Evolutionary conservation across 2,329 filamentous ascomycete genomes (phyloP).

Genomic region (Scedosporium minutisporum): DNA sequence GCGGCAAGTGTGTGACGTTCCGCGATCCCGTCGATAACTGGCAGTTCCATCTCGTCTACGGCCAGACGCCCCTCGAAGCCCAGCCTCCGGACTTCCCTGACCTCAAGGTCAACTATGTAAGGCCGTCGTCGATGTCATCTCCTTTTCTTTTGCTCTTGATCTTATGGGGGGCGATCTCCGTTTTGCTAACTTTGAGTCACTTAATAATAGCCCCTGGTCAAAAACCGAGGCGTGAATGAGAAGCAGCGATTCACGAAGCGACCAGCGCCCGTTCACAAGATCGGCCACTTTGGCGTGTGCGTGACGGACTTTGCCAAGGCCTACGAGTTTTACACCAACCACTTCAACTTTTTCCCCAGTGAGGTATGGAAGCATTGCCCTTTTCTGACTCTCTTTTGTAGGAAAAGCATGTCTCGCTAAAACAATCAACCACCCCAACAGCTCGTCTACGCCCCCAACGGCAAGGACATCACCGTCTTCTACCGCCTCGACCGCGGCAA

Average conservation of each 20-base stretch:
- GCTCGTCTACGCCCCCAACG: slow-evolving; percentile 12
- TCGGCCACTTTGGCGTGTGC: slow-evolving; percentile 46
- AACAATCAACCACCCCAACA: background rate
- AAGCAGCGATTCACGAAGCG: slow-evolving; percentile 40
- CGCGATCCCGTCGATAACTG: slow-evolving; percentile 45
- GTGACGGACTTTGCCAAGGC: slow-evolving; percentile 39
- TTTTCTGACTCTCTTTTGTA: background rate
- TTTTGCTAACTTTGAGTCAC: background rate
- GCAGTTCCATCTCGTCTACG: slow-evolving; percentile 47
- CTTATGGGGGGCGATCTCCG: background rate
- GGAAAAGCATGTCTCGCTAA: too few species aligned
- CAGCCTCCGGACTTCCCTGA: slow-evolving; percentile 25
- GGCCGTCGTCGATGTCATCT: background rate
- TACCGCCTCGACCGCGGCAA: slow-evolving; percentile 33
- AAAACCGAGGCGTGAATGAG: slow-evolving; percentile 30
- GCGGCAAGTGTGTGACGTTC: slow-evolving; percentile 41
- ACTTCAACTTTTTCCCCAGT: slow-evolving; percentile 42
- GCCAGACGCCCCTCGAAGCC: slow-evolving; percentile 32
- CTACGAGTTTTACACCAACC: slow-evolving; percentile 37
- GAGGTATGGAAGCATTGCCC: slow-evolving; percentile 24
- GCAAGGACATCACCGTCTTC: slow-evolving; percentile 33
- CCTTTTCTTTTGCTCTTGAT: too few species aligned
- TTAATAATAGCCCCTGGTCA: slow-evolving; percentile 25
- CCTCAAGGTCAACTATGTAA: slow-evolving; percentile 35
- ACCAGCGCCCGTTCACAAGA: slow-evolving; percentile 39